These are phyloP conservation scores for Lepidium aucheri DNA, from an alignment of 345 rosid genomes.

Conservation along the genomic window DNA sequence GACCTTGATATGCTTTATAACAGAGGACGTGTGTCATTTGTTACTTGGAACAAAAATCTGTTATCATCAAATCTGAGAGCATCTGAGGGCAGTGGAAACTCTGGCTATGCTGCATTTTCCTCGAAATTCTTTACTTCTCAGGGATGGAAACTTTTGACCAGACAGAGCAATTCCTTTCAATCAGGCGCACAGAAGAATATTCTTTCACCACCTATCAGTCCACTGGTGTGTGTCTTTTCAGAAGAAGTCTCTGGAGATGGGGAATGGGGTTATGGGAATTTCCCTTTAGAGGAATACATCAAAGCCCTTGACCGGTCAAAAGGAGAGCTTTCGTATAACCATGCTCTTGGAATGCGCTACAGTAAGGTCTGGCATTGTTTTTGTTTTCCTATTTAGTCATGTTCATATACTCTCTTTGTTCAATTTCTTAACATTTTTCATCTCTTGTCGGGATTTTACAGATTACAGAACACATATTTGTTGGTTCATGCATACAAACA, in stretches of 20 bases:
- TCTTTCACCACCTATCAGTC: conserved; percentile 38
- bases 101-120: conserved; percentile 75
- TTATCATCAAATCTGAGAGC: conserved; percentile 46
- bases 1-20: conserved; percentile 63
- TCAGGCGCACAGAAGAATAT: conserved; percentile 30
- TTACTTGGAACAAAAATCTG: conserved; percentile 58
- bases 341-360: conserved; percentile 78
- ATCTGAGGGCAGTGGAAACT: conserved; percentile 48
- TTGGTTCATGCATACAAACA: conserved; percentile 84
- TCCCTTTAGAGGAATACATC: conserved; percentile 79
- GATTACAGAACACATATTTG: conserved; percentile 87
- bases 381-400: neutral
- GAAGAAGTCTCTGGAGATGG: conserved; percentile 70
- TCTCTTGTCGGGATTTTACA: conserved; percentile 28
- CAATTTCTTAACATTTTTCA: neutral
- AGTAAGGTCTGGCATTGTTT: conserved; percentile 56
- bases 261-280: conserved; percentile 90
- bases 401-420: neutral
- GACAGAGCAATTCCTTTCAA: conserved; percentile 32
- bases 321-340: conserved; percentile 82
- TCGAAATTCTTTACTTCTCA: conserved; percentile 50
- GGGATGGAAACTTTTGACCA: conserved; percentile 53
- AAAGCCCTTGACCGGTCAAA: conserved; percentile 82
- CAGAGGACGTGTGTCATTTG: conserved; percentile 62
- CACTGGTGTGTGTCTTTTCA: conserved; percentile 59